Percentiles rank a stretch among this genome's conserved stretches.
phyloP scores from a whole-genome alignment of 345 rosid genomes.

The Heritiera littoralis region DNA sequence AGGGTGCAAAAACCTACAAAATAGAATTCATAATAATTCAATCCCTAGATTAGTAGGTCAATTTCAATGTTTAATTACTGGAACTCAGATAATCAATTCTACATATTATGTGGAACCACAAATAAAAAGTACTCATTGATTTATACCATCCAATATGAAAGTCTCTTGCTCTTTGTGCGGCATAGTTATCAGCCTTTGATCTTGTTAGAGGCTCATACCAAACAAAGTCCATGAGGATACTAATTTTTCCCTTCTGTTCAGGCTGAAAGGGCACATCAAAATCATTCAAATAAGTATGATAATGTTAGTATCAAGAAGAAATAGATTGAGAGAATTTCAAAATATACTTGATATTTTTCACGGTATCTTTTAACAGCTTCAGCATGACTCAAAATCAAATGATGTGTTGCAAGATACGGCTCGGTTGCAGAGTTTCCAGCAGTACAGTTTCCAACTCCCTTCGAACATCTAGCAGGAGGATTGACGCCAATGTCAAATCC shows the following conservation, averaged over 20 bases:
- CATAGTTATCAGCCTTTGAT: slow-evolving; percentile 77
- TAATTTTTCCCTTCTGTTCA: slow-evolving; percentile 83
- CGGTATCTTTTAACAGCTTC: slow-evolving; percentile 83
- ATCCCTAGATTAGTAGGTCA: too few species aligned
- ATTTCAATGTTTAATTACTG: too few species aligned
- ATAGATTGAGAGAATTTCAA: neutral
- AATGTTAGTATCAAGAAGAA: neutral
- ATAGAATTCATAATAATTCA: neutral
- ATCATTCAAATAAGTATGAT: neutral
- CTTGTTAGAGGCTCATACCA: slow-evolving; percentile 95
- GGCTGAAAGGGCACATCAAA: slow-evolving; percentile 34
- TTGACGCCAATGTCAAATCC: slow-evolving; percentile 79
- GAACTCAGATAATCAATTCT: too few species aligned
- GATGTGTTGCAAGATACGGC: slow-evolving; percentile 83
- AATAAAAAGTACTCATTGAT: too few species aligned
- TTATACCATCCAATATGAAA: slow-evolving; percentile 89
- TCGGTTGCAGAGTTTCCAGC: slow-evolving; percentile 83
- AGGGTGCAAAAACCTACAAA: slow-evolving; percentile 76
- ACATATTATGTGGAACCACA: too few species aligned
- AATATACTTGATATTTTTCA: slow-evolving; percentile 59
- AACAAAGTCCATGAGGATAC: slow-evolving; percentile 79
- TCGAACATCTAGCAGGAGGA: slow-evolving; percentile 85
- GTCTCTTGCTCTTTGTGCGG: slow-evolving; percentile 96
- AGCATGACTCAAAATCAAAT: slow-evolving; percentile 78
- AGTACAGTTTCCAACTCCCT: slow-evolving; percentile 77